A percentile compares a stretch with the other conserved stretches of the same genome.
Evolutionary conservation across 2,329 filamentous ascomycete genomes (phyloP).

Genomic region (Oidium heveae): DNA sequence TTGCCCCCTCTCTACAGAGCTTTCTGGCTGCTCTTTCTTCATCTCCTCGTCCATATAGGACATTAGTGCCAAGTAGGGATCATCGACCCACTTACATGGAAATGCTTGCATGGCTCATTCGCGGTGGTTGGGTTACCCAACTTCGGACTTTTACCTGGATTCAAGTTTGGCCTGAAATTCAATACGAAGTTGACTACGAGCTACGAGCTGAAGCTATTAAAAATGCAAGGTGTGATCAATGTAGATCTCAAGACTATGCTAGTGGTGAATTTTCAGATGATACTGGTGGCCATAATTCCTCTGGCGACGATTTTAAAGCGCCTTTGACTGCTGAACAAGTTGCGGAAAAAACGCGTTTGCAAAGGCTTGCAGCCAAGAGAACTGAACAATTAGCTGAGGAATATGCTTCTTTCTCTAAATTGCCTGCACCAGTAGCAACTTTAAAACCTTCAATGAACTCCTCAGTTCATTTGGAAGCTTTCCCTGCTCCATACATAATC

Average conservation of each 20-base stretch:
- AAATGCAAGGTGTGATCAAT: constrained; percentile 13
- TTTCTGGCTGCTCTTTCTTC: constrained; percentile 68
- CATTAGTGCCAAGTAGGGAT: constrained; percentile 63
- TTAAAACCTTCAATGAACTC: constrained; percentile 29
- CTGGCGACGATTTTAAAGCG: constrained; percentile 7
- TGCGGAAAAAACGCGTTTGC: constrained; percentile 34
- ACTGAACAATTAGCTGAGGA: constrained; percentile 24
- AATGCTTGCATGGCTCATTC: constrained; percentile 80
- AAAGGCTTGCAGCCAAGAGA: constrained; percentile 29
- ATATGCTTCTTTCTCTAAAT: constrained; percentile 10
- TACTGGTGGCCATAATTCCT: constrained; percentile 5
- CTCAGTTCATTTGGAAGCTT: constrained; percentile 28
- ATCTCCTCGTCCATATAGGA: constrained; percentile 58
- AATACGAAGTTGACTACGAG: constrained; percentile 52
- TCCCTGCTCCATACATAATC: constrained; percentile 39
- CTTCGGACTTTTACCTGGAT: constrained; percentile 81
- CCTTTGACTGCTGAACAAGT: constrained; percentile 26
- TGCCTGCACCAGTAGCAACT: constrained; percentile 21
- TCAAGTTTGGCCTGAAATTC: constrained; percentile 57
- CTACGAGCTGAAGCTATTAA: constrained; percentile 30
- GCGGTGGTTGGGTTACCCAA: constrained; percentile 82
- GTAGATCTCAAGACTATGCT: constrained; percentile 4
- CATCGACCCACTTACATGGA: constrained; percentile 72
- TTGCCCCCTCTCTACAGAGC: constrained; percentile 58
- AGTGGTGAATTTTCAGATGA: constrained; percentile 5